These are phyloP conservation scores for Yarrowia alimentaria DNA, from an alignment of 805 yeast species.

Conservation along the genomic window DNA sequence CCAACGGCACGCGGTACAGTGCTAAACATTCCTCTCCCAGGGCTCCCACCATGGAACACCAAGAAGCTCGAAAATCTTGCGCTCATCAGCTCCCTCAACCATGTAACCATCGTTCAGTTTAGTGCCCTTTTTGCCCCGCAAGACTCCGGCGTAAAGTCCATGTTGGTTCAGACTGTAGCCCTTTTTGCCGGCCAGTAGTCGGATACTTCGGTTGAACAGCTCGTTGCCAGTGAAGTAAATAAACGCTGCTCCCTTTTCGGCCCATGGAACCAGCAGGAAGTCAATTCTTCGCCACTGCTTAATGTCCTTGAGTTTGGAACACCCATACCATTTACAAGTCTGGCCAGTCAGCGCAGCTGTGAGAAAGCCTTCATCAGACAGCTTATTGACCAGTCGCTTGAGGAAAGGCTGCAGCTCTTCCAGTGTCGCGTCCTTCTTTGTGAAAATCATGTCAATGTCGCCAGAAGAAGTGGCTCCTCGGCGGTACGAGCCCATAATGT, in stretches of 20 bases:
- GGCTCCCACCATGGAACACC: slow-evolving; percentile 44
- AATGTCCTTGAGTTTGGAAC: slow-evolving; percentile 36
- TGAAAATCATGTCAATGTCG: slow-evolving; percentile 53
- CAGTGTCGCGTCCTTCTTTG: slow-evolving; percentile 40
- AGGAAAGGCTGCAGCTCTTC: slow-evolving; percentile 34
- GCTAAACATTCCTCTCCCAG: slow-evolving; percentile 37
- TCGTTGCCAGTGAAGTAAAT: slow-evolving; percentile 58
- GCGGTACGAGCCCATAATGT: slow-evolving; percentile 53
- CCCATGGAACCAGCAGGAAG: slow-evolving; percentile 49
- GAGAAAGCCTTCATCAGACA: slow-evolving; percentile 41
- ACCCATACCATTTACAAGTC: slow-evolving; percentile 40
- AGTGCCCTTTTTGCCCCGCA: slow-evolving; percentile 27
- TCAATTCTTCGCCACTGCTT: slow-evolving; percentile 54
- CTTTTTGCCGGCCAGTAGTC: slow-evolving; percentile 46
- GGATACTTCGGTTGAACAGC: slow-evolving; percentile 49
- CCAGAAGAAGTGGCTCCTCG: slow-evolving; percentile 50
- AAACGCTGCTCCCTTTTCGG: slow-evolving; percentile 48
- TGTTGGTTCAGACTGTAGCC: slow-evolving; percentile 45
- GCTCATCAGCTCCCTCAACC: slow-evolving; percentile 48
- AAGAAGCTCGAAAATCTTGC: slow-evolving; percentile 46
- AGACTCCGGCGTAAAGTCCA: slow-evolving; percentile 43
- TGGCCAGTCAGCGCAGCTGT: slow-evolving; percentile 29
- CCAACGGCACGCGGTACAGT: too few species aligned
- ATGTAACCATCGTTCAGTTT: slow-evolving; percentile 33
- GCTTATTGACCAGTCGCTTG: slow-evolving; percentile 33